A percentile compares a stretch with the other conserved stretches of the same genome.
Evolutionary conservation across 2,329 filamentous ascomycete genomes (phyloP).

Genomic region (Talaromyces verruculosus): DNA sequence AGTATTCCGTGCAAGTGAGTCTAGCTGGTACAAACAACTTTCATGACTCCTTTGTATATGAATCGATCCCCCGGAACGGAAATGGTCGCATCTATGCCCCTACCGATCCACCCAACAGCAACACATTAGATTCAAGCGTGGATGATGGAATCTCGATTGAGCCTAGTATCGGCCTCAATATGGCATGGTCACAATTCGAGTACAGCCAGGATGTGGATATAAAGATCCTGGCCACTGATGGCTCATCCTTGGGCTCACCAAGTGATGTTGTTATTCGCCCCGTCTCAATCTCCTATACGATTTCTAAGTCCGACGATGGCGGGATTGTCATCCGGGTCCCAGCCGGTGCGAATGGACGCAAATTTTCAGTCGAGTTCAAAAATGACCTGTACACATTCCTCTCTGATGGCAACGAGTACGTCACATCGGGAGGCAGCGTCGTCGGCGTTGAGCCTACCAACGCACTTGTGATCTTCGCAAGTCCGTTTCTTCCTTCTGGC

Average conservation of each 20-base stretch:
- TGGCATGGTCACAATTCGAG: conserved; percentile 37
- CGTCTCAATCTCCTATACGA: neutral
- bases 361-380: conserved; percentile 13
- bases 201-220: neutral
- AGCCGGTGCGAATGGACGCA: neutral
- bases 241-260: neutral
- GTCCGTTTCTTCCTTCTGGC: neutral
- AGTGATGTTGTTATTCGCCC: conserved; percentile 23
- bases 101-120: conserved; percentile 15
- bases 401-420: neutral
- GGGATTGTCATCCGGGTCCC: conserved; percentile 2
- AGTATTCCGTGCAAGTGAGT: conserved; percentile 26
- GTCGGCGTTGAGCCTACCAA: conserved; percentile 2
- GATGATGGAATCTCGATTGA: conserved; percentile 37
- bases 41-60: conserved; percentile 39
- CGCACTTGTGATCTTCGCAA: conserved; percentile 12
- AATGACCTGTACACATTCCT: conserved; percentile 4
- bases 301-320: neutral
- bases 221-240: neutral
- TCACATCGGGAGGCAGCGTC: neutral
- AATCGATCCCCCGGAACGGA: conserved; percentile 39
- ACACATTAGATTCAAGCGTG: neutral
- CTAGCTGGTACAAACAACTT: neutral
- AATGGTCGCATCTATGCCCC: neutral
- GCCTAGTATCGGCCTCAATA: conserved; percentile 32